A percentile compares a stretch with the other conserved stretches of the same genome.
phyloP scores from a whole-genome alignment of 176 grass and related monocot species.

The Oryza meyeriana region DNA sequence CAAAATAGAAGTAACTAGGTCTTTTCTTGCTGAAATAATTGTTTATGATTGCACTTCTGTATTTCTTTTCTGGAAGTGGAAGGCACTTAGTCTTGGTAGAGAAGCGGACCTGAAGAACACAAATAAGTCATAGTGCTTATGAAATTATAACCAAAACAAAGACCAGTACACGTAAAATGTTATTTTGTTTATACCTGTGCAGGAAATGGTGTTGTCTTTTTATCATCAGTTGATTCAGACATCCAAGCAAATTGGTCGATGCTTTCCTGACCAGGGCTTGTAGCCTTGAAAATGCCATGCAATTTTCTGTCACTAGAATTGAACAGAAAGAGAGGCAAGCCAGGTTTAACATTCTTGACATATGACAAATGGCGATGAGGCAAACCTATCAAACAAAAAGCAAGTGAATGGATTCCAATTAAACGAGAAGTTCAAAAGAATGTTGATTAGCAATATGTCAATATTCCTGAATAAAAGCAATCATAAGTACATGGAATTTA shows the following conservation, averaged over 20 bases:
- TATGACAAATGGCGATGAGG: constrained; percentile 54
- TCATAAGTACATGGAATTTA: neutral
- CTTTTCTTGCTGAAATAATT: constrained; percentile 46
- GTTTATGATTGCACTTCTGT: constrained; percentile 54
- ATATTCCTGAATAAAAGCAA: constrained; percentile 15
- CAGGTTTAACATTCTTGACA: constrained; percentile 75
- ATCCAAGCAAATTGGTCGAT: constrained; percentile 90
- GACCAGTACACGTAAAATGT: neutral
- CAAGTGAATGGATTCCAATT: constrained; percentile 5
- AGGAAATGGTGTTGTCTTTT: constrained; percentile 60
- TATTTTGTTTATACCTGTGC: constrained; percentile 59
- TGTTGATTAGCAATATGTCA: neutral
- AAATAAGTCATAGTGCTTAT: constrained; percentile 24
- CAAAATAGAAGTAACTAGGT: constrained; percentile 56
- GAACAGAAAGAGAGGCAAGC: constrained; percentile 85
- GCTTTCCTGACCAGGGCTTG: constrained; percentile 53
- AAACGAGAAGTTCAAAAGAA: neutral
- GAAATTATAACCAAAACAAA: constrained; percentile 33
- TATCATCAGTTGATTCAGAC: constrained; percentile 33
- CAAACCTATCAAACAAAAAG: constrained; percentile 67
- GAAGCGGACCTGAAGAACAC: constrained; percentile 56
- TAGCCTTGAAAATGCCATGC: constrained; percentile 92
- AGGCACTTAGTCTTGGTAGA: constrained; percentile 38
- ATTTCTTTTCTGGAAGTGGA: constrained; percentile 61
- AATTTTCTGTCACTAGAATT: constrained; percentile 69